Evolutionary conservation across 2,329 filamentous ascomycete species (phyloP).

Genomic region (Nannizziopsis barbatae): DNA sequence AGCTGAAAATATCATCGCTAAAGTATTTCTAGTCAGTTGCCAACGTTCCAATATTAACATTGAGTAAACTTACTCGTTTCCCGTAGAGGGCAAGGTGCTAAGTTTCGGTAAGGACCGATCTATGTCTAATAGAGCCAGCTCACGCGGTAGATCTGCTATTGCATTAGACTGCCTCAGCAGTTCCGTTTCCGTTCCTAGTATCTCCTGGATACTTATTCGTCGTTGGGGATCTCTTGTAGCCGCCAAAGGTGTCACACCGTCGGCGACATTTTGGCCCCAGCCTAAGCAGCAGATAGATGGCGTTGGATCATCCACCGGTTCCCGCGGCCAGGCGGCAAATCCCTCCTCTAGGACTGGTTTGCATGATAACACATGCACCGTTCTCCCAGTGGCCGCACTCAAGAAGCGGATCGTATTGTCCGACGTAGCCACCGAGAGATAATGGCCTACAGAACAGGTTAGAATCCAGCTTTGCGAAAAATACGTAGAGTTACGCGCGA

Average conservation of each 20-base stretch:
- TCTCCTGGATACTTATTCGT: constrained; percentile 32
- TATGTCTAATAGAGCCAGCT: constrained; percentile 63
- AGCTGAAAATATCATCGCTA: constrained; percentile 53
- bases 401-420: constrained; percentile 68
- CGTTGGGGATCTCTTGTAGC: constrained; percentile 23
- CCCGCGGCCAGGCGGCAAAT: neutral
- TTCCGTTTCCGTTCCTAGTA: constrained; percentile 31
- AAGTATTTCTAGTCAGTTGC: constrained; percentile 22
- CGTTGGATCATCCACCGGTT: constrained; percentile 27
- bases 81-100: constrained; percentile 56
- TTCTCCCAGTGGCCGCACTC: constrained; percentile 69
- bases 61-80: constrained; percentile 40
- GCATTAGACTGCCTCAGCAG: constrained; percentile 29
- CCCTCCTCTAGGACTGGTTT: neutral
- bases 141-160: constrained; percentile 53
- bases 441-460: constrained; percentile 37
- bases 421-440: constrained; percentile 72
- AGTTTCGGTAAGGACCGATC: constrained; percentile 66
- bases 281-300: constrained; percentile 39
- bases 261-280: constrained; percentile 47
- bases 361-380: constrained; percentile 56
- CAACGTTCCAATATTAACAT: neutral
- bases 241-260: constrained; percentile 35
- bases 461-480: neutral
- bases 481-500: neutral